Base-by-base conservation (phyloP, 768 basidiomycete species). In the Tubosaeta brunneosetosa region DNA sequence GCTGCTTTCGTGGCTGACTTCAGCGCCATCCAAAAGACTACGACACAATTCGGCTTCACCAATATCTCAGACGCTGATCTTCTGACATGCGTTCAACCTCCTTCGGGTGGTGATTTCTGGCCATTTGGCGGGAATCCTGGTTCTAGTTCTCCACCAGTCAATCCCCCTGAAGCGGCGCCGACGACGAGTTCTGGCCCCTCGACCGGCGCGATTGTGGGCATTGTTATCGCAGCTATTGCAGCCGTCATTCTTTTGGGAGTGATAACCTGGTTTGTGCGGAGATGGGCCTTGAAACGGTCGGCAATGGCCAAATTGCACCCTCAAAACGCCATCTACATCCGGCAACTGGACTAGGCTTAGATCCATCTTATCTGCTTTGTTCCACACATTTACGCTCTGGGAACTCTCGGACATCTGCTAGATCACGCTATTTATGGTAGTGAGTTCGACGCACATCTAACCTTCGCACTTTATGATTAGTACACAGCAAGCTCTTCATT, bases 41-140 rank as follows among this genome's bases (percentile, higher is more conserved):
- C 66, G 9, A 61, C 81, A 11, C 87, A 89, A 62, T 41, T 66
- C 19, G 73, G 78, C 56, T 87, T 90, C 53, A 61, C 72, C 57
- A 55, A 65, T 14, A 75, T 86, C 25, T 62, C 68, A 13, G 75
- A 84, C 61, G 84, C 76, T 10, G 73, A 85, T 55, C 74, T 74
- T 27, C 66, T 90, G 36, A 86, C 79, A 5, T 90, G 88, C 56
- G 79, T 90, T 49, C 57, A 80, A 12, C 85, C 87, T 27, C 86
- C 87, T 1, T 66, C 73, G 33, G 82, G 81, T 27, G 86, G 86
- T 12, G 77, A 82, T 64, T 86, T 76, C 61, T 89, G 88, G 88
- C 88, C 88, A 0, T 85, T 78, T 52, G 84, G 82, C 14, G 73
- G 73, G 1, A 78, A 79, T 48, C 82, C 81, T 6, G 31, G 29